Percentiles rank a stretch among this genome's conserved stretches.
Conservation (phyloP, 345 rosid species). For the Acer negundo region DNA sequence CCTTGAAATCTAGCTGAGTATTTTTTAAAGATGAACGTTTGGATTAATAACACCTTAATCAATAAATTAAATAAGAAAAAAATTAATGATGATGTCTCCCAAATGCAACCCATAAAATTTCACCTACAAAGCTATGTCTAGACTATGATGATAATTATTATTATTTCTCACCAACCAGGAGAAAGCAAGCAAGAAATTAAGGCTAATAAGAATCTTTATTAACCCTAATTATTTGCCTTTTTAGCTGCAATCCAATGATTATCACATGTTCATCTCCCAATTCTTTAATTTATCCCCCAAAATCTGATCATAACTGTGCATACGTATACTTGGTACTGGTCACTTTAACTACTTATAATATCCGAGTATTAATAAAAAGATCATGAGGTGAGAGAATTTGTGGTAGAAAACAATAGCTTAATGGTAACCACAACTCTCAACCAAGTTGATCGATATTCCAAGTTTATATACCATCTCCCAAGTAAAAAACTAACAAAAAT, state of each 20-base stretch:
- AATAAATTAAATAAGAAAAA: not conserved
- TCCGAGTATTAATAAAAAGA: not conserved
- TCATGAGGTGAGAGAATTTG: too few species aligned
- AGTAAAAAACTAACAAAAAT: too few species aligned
- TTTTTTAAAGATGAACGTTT: constrained; percentile 1
- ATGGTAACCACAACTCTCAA: too few species aligned
- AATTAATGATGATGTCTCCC: constrained; percentile 18
- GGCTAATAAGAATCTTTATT: not conserved
- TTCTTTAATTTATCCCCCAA: not conserved
- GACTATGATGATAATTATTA: not conserved
- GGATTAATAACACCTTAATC: not conserved
- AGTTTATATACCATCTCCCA: too few species aligned
- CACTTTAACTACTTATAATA: not conserved
- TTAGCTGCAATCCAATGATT: constrained; percentile 17
- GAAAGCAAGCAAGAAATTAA: not conserved
- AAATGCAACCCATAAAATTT: not conserved
- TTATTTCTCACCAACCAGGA: not conserved
- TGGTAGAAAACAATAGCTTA: too few species aligned
- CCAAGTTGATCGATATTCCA: too few species aligned
- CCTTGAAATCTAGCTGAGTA: not conserved
- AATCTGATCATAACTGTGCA: not conserved
- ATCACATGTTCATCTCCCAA: constrained; percentile 1
- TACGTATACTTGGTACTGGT: not conserved
- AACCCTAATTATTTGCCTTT: not conserved
- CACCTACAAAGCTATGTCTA: not conserved